A percentile compares a stretch with the other conserved stretches of the same genome.
Conservation (phyloP, 148 eudicot species). For the Pharnaceum exiguum region DNA sequence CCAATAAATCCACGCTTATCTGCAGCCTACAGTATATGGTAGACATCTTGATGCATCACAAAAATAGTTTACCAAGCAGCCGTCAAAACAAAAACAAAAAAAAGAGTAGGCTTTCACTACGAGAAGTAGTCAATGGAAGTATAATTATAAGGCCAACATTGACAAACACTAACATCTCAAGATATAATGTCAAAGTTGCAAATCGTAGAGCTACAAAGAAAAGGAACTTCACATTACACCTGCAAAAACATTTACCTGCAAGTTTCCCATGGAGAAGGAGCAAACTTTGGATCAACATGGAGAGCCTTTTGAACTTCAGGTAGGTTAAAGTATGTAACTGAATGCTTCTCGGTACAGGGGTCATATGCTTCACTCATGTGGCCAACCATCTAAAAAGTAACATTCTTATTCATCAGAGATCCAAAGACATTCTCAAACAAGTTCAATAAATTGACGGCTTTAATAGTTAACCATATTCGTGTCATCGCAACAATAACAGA, state of each 20-base stretch:
- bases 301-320: constrained; percentile 94
- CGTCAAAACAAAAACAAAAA: not conserved
- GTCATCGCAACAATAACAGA: no score
- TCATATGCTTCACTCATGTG: constrained; percentile 65
- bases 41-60: not conserved
- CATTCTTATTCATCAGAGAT: constrained; percentile 13
- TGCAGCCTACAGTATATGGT: not conserved
- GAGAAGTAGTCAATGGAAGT: no score
- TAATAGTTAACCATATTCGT: no score
- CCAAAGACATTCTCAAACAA: not conserved
- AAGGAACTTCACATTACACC: no score
- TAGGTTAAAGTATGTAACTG: constrained; percentile 71
- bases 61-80: no score
- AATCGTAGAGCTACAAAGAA: no score
- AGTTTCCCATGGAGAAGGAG: constrained; percentile 78
- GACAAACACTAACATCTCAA: no score
- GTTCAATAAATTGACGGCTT: not conserved
- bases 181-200: no score
- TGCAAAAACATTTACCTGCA: constrained; percentile 57
- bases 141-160: no score
- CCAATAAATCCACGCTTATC: not conserved
- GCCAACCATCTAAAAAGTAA: constrained; percentile 48
- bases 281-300: constrained; percentile 54
- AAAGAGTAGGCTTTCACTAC: not conserved
- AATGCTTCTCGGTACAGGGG: constrained; percentile 94